phyloP scores from a whole-genome alignment of 108 stramenopile genomes.

The Pelagomonas calceolata region DNA sequence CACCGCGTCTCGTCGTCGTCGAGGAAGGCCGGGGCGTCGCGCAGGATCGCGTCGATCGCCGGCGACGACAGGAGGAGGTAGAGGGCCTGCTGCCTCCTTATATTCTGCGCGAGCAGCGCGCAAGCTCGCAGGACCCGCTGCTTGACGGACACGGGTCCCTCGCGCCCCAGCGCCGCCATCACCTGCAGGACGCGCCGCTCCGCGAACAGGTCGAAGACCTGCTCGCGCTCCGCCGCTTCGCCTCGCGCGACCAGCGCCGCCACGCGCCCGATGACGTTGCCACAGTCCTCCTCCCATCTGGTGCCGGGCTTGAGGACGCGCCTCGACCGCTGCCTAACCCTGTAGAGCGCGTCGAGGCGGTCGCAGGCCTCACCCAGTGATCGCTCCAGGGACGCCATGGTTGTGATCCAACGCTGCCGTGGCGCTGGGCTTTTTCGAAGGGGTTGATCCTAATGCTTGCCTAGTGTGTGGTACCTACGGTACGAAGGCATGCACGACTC shows the following conservation, averaged over 20 bases:
- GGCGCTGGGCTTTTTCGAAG: no score
- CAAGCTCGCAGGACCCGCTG: conserved; percentile 32
- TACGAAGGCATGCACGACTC: no score
- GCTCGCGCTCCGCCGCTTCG: conserved; percentile 14
- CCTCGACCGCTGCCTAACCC: no score
- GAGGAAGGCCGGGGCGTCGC: conserved; percentile 7
- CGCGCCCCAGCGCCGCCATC: conserved; percentile 11
- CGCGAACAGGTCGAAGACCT: conserved; percentile 31
- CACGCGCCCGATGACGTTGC: conserved; percentile 6
- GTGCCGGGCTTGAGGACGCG: no score
- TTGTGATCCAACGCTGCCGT: no score
- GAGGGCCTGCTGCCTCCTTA: not conserved
- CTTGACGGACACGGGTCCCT: not conserved
- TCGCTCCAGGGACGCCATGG: no score
- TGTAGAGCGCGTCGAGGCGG: not conserved
- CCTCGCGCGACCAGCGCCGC: conserved; percentile 29
- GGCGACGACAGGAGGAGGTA: conserved; percentile 23
- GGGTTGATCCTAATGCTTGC: no score
- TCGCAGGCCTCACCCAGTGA: no score
- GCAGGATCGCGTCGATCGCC: conserved; percentile 28
- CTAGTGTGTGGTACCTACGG: no score
- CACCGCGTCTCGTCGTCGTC: conserved; percentile 30
- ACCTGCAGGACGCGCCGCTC: conserved; percentile 22
- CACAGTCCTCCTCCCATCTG: not conserved
- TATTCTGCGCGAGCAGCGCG: conserved; percentile 26